These are phyloP conservation scores for Salix koriyanagi DNA, from an alignment of 345 rosid genomes.

Conservation along the genomic window DNA sequence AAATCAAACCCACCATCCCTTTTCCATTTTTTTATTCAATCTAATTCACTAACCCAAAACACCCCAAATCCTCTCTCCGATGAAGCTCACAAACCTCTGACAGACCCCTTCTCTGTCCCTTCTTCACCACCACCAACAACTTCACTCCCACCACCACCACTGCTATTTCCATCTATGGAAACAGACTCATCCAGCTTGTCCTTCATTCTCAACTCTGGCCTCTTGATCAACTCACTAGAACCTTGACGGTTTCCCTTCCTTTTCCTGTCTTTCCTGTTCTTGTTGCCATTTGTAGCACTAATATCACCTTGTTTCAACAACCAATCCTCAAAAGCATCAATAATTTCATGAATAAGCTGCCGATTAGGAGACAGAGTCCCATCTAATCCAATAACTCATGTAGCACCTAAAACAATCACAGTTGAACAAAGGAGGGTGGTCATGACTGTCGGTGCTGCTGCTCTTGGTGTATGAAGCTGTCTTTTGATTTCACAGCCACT, in stretches of 20 bases:
- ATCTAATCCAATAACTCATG: conserved; percentile 72
- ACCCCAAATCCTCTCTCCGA: conserved; percentile 74
- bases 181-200: conserved; percentile 4
- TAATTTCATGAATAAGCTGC: conserved; percentile 73
- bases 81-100: conserved; percentile 49
- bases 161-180: conserved; percentile 20
- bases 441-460: background rate
- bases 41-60: conserved; percentile 38
- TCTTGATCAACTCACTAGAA: conserved; percentile 22
- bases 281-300: conserved; percentile 19
- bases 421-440: conserved; percentile 52
- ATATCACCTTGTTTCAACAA: conserved; percentile 9
- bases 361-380: conserved; percentile 81
- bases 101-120: conserved; percentile 27
- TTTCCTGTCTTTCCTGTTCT: conserved; percentile 42
- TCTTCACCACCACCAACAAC: conserved; percentile 20
- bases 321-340: conserved; percentile 67
- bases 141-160: background rate
- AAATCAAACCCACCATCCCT: background rate
- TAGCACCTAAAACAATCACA: conserved; percentile 81
- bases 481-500: background rate
- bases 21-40: background rate
- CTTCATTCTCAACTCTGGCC: conserved; percentile 19
- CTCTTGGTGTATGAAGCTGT: background rate
- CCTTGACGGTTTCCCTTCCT: conserved; percentile 25